Percentiles rank a stretch among this genome's conserved stretches.
Evolutionary conservation across 106 monocot genomes (phyloP).

Genomic region (Dendrobium catenatum): DNA sequence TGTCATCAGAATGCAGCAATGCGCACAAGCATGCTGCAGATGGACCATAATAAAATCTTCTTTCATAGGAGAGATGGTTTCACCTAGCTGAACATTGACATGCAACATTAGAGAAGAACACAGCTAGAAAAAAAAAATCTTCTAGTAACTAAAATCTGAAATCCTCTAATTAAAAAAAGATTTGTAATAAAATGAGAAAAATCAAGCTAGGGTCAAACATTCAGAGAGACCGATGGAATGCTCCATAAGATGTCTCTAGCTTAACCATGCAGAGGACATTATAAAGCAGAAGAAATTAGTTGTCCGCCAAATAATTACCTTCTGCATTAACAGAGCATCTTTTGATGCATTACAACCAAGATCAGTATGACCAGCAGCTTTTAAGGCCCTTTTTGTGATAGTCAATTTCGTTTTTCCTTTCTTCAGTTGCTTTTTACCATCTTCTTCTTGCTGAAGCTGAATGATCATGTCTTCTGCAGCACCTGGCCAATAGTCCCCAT

Average conservation of each 20-base stretch:
- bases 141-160: background rate
- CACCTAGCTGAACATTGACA: slow-evolving; percentile 58
- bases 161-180: background rate
- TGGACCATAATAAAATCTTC: slow-evolving; percentile 97
- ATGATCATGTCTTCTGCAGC: slow-evolving; percentile 95
- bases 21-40: slow-evolving; percentile 69
- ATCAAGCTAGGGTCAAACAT: background rate
- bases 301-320: slow-evolving; percentile 29
- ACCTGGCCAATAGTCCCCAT: slow-evolving; percentile 98
- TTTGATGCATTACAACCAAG: slow-evolving; percentile 79
- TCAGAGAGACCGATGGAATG: background rate
- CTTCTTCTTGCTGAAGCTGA: slow-evolving; percentile 87
- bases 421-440: slow-evolving; percentile 77
- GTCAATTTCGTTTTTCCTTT: slow-evolving; percentile 89
- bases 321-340: slow-evolving; percentile 85
- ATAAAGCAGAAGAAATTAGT: background rate
- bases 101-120: background rate
- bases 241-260: background rate
- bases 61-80: slow-evolving; percentile 82
- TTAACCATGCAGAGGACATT: background rate
- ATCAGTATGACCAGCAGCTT: slow-evolving; percentile 93
- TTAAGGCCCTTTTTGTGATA: slow-evolving; percentile 83
- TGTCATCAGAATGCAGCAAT: slow-evolving; percentile 76
- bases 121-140: background rate
- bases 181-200: background rate